A percentile compares a stretch with the other conserved stretches of the same genome.
Conservation (phyloP, 2,329 filamentous ascomycete genomes). For the Colletotrichum endophyticum region DNA sequence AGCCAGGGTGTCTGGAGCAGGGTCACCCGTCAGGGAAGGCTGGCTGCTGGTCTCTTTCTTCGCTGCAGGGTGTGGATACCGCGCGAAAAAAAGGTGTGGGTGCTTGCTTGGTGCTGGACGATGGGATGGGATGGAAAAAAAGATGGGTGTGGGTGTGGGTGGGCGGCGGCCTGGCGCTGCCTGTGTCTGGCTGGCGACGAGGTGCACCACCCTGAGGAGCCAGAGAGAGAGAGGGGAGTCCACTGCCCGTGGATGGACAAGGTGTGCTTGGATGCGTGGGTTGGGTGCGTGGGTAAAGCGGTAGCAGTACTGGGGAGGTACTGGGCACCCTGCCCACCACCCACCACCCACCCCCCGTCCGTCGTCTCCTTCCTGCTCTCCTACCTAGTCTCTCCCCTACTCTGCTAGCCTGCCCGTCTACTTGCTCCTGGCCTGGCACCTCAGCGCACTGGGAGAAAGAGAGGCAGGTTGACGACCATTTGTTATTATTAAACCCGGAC, state of each 20-base stretch:
- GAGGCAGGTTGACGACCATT: constrained; percentile 15
- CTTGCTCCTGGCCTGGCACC: not conserved
- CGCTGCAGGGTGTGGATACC: constrained; percentile 7
- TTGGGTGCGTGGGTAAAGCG: constrained; percentile 4
- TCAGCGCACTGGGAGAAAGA: not conserved
- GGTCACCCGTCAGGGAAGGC: constrained; percentile 18
- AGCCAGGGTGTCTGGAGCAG: constrained; percentile 1
- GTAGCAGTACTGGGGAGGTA: not conserved
- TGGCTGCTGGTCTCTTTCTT: constrained; percentile 9
- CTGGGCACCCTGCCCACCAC: not conserved
- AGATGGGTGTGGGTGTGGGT: not conserved
- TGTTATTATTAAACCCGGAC: constrained; percentile 27
- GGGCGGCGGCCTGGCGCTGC: not conserved
- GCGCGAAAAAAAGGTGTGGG: not conserved
- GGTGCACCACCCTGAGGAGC: not conserved
- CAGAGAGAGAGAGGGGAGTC: not conserved
- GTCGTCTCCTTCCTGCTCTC: not conserved
- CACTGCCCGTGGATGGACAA: not conserved
- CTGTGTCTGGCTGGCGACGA: not conserved
- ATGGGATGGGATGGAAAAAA: not conserved
- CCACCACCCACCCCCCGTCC: not conserved
- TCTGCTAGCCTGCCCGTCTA: not conserved
- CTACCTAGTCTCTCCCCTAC: not conserved
- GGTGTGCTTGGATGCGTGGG: not conserved
- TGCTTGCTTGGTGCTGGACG: not conserved